Evolutionary conservation across 75 land plant species (phyloP).

Genomic region (Larix kaempferi): DNA sequence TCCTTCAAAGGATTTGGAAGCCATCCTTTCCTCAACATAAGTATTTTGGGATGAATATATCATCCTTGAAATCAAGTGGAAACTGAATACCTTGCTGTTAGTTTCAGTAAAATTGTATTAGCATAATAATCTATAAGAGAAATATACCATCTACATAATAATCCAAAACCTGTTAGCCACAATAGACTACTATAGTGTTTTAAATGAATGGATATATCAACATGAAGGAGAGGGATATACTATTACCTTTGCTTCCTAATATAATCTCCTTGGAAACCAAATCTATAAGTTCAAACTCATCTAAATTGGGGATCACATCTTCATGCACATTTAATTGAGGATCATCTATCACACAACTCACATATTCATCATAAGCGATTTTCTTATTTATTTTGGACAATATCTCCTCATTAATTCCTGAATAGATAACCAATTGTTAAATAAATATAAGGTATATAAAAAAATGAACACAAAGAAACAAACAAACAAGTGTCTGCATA

Average conservation of each 20-base stretch:
- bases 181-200: no score
- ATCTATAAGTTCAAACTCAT: slow-evolving; percentile 1
- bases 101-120: not conserved
- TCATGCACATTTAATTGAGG: not conserved
- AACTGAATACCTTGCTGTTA: not conserved
- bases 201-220: no score
- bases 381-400: not conserved
- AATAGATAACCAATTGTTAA: not conserved
- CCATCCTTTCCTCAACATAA: not conserved
- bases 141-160: no score
- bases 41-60: not conserved
- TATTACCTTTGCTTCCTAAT: not conserved
- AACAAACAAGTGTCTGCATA: slow-evolving; percentile 6
- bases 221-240: no score
- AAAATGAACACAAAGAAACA: not conserved
- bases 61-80: not conserved
- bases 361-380: not conserved
- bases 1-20: not conserved
- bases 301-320: slow-evolving; percentile 3
- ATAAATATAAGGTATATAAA: not conserved
- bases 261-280: not conserved
- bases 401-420: not conserved
- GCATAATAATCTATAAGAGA: not conserved
- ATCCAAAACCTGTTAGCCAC: no score
- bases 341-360: not conserved